Conservation (phyloP, 129 eudicot species). For the Sambucus nigra region DNA sequence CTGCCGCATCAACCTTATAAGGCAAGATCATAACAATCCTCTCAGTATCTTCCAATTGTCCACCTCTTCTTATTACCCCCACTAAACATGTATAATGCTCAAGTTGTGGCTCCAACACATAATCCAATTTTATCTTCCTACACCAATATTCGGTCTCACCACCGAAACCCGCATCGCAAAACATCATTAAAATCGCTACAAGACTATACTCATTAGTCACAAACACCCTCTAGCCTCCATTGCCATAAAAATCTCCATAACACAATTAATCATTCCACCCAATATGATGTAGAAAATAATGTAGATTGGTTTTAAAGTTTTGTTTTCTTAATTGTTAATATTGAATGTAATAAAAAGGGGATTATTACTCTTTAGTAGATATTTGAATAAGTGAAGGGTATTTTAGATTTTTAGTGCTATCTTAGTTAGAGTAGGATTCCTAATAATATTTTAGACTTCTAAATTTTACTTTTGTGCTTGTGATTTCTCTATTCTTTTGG, state of each 20-base stretch:
- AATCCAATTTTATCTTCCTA: constrained; percentile 36
- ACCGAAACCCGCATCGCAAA: constrained; percentile 53
- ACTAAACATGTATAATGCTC: constrained; percentile 92
- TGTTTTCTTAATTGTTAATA: too few relatives aligned
- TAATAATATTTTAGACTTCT: too few relatives aligned
- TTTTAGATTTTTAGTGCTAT: too few relatives aligned
- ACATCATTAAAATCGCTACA: constrained; percentile 57
- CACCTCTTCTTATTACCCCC: constrained; percentile 56
- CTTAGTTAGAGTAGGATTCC: too few relatives aligned
- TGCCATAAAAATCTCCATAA: constrained; percentile 34
- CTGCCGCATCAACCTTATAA: constrained; percentile 61
- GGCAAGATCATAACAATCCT: constrained; percentile 61
- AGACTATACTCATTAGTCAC: constrained; percentile 56
- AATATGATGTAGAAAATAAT: too few relatives aligned
- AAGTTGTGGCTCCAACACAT: constrained; percentile 44
- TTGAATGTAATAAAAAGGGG: too few relatives aligned
- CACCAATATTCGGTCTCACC: constrained; percentile 55
- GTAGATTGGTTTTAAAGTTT: too few relatives aligned
- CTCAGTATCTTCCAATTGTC: constrained; percentile 57
- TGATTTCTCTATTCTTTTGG: too few relatives aligned
- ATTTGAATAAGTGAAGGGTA: too few relatives aligned
- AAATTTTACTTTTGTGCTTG: too few relatives aligned
- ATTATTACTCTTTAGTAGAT: too few relatives aligned
- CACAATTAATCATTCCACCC: constrained; percentile 62
- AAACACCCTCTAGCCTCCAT: constrained; percentile 44